These are phyloP conservation scores for Byssothecium circinans DNA, from an alignment of 2,329 filamentous ascomycete species.

Conservation along the genomic window DNA sequence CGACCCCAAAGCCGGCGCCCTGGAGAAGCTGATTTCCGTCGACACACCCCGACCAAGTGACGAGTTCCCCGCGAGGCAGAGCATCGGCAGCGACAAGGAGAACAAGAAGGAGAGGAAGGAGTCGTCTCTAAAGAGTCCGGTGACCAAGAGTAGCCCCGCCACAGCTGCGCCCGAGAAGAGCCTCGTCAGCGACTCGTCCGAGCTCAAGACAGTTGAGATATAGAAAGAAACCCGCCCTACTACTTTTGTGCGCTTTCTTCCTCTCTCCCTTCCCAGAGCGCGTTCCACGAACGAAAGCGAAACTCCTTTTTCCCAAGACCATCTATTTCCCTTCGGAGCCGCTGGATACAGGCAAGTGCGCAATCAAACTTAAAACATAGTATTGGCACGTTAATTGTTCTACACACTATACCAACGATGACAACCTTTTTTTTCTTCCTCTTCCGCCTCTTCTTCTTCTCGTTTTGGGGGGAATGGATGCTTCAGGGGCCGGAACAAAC, in stretches of 20 bases:
- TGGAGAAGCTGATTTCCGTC: constrained; percentile 48
- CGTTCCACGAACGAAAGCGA: background rate
- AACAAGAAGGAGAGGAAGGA: constrained; percentile 37
- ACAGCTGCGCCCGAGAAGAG: constrained; percentile 31
- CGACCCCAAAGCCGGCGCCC: constrained; percentile 29
- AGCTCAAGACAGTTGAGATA: constrained; percentile 55
- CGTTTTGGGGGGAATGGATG: background rate
- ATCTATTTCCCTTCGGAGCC: constrained; percentile 25
- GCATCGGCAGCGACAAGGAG: constrained; percentile 44
- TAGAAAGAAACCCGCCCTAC: constrained; percentile 19
- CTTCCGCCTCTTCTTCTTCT: no score
- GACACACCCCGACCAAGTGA: constrained; percentile 46
- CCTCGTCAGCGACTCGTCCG: constrained; percentile 31
- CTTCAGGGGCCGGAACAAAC: background rate
- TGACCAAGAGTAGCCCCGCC: constrained; percentile 2
- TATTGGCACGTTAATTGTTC: background rate
- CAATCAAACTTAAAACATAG: background rate
- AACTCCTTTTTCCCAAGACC: constrained; percentile 1
- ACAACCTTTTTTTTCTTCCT: background rate
- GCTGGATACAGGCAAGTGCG: constrained; percentile 33
- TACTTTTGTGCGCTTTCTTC: constrained; percentile 2
- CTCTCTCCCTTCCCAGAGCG: constrained; percentile 6
- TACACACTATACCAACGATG: background rate
- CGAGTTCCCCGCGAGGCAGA: constrained; percentile 35
- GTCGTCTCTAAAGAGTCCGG: constrained; percentile 21